Base-by-base conservation (phyloP, 352 stramenopile species). In the Phytophthora pini region DNA sequence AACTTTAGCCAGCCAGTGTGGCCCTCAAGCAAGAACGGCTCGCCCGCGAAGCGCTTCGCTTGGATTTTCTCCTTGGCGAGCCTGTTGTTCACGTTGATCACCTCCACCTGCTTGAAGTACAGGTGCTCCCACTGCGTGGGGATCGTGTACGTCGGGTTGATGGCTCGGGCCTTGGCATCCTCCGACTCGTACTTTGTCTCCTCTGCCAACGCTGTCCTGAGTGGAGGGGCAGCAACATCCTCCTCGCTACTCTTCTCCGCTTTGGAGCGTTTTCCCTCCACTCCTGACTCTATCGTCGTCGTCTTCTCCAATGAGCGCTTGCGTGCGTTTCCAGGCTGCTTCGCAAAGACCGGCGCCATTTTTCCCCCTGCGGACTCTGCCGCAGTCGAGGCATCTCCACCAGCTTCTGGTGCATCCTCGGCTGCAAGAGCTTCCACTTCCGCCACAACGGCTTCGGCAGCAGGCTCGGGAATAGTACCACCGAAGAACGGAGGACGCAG, bases 111-210 rank as follows among this genome's bases (percentile, higher is more conserved):
- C 31, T 86, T 74, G 50, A 80, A 86, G 51, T 90, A 84, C 27
- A 89, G 65, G 29, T 90, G 76, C 17, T 89, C 84, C 84, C 84
- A 92, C 38, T 87, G 84, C 31, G 81, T 89, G 17, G 84, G 84
- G 27, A 89, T 76, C 5, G 84, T 85, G 56, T 86, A 84, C 22
- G 74, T 87, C 27, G 80, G 84, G 57, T 90, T 84, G 10, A 63
- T 82, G 6, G 62, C 77, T 32, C 55, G 62, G 20, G 59, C 53
- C 38, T 66, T 76, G 13, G 60, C 72, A 17, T 85, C 74, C 32
- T 70, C 55, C 1, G 70, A 72, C 17, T 64, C 55, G 26, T 72
- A 79, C 20, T 34, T 70, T 1, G 65, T 64, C 44, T 64, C 50
- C 17, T 75, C 55, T 0, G 68, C 26, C 39, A 78, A 51, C 5